Evolutionary conservation across 805 yeast species (phyloP).

Genomic region (Kazachstania bromeliacearum): DNA sequence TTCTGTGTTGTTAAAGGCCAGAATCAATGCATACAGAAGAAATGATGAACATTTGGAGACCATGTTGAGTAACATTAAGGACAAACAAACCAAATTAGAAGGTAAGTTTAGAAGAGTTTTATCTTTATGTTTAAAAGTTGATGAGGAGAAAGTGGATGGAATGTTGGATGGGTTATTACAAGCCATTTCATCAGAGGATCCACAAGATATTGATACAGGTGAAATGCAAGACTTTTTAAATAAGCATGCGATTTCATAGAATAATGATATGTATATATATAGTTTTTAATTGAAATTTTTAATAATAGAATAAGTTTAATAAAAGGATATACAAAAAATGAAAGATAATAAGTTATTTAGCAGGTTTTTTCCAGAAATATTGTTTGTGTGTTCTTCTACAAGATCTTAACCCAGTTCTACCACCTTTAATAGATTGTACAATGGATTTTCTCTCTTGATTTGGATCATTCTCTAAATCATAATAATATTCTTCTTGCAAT

Average conservation of each 20-base stretch:
- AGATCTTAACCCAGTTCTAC: slow-evolving; percentile 65
- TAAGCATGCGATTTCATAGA: slow-evolving; percentile 33
- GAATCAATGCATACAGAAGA: slow-evolving; percentile 69
- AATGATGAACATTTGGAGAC: slow-evolving; percentile 50
- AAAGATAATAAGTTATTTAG: slow-evolving; percentile 10
- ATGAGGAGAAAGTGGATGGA: slow-evolving; percentile 66
- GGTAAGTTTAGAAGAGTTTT: slow-evolving; percentile 80
- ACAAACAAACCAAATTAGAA: slow-evolving; percentile 50
- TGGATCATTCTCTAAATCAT: slow-evolving; percentile 71
- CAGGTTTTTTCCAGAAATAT: slow-evolving; percentile 42
- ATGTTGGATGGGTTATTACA: slow-evolving; percentile 76
- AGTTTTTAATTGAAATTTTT: not conserved
- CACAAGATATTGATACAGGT: slow-evolving; percentile 54
- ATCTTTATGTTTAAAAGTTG: slow-evolving; percentile 82
- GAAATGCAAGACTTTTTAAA: slow-evolving; percentile 40
- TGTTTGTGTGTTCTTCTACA: slow-evolving; percentile 93
- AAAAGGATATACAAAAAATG: not conserved
- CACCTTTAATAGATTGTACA: slow-evolving; percentile 72
- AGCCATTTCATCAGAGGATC: slow-evolving; percentile 79
- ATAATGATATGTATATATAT: not conserved
- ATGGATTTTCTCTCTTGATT: slow-evolving; percentile 60
- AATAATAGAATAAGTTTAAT: not conserved
- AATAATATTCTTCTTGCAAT: slow-evolving; percentile 88
- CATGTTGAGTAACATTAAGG: slow-evolving; percentile 44
- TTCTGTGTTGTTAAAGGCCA: slow-evolving; percentile 49